Base-by-base conservation (phyloP, 345 rosid genomes). In the Melaleuca alternifolia region DNA sequence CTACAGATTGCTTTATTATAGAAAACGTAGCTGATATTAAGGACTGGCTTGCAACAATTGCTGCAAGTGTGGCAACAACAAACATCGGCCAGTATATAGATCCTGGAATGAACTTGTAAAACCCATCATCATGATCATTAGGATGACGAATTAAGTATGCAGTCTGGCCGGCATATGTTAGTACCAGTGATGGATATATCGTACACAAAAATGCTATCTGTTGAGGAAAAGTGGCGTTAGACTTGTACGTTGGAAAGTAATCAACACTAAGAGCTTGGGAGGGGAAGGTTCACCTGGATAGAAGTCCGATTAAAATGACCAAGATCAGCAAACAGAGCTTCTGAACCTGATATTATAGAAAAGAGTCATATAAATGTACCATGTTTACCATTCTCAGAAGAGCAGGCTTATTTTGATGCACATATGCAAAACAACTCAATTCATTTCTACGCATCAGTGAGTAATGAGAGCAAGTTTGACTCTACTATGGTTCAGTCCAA, bases 81-180 rank as follows among this genome's bases (percentile, higher is more conserved):
- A 95, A 95, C 76, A 97, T 92, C 28, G 98, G 98, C 98, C 99
- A 96, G 89, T 96, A 96, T 44, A 95, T 82, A 85, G 88, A 14
- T 85, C 59, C 86, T 21, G 97, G 99, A 87, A 97, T 92, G 71
- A 96, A 95, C 89, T 95, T 96, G 88, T 95, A 97, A 87, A 97
- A 97, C 44, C 97, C 98, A 90, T 95, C 96, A 9, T 89, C 89
- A 5, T 91, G 94, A 88, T 93, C 93, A 30, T 91, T 82, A 24
- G 95, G 98, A 83, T 95, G 84, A 83, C 85, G 93, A 90, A 95
- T 95, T 85, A 97, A 91, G 87, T 95, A 97, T 1, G 98, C 97
- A 56, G 98, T 95, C 91, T 95, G 98, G 76, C 99, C 99, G 6
- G 96, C 96, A 88, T 95, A 97, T 56, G 99, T 96, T 86, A 97